These are phyloP conservation scores for Clitoria ternatea DNA, from an alignment of 306 rosid species.

Conservation along the genomic window DNA sequence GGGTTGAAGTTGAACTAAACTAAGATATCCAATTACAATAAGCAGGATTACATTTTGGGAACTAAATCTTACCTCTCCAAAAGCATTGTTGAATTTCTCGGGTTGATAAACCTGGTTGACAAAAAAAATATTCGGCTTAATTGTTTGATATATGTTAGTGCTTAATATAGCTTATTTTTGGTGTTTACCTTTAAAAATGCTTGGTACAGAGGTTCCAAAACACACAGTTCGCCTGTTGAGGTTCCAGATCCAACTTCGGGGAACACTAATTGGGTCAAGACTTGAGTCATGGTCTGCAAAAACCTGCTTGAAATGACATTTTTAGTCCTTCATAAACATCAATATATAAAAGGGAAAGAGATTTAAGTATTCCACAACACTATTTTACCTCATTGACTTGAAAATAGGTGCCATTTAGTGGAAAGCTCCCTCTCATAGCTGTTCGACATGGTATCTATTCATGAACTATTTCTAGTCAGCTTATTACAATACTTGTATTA, in stretches of 20 bases:
- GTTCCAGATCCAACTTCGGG: conserved; percentile 58
- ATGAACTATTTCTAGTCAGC: conserved; percentile 26
- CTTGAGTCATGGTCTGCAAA: conserved; percentile 56
- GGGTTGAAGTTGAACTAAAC: too few relatives aligned
- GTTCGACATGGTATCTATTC: conserved; percentile 91
- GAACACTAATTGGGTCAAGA: conserved; percentile 47
- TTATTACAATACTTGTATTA: background rate
- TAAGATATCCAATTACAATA: conserved; percentile 1
- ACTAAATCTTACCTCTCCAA: conserved; percentile 66
- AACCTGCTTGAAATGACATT: conserved; percentile 30
- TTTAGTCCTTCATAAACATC: conserved; percentile 7
- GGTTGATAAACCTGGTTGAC: conserved; percentile 62
- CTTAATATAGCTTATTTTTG: background rate
- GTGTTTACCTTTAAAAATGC: conserved; percentile 60
- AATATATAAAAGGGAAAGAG: background rate
- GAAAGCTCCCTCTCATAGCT: conserved; percentile 92
- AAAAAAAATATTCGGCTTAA: conserved; percentile 18
- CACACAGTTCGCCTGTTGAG: conserved; percentile 52
- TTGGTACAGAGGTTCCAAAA: conserved; percentile 54
- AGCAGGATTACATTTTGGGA: background rate
- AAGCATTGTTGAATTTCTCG: conserved; percentile 75
- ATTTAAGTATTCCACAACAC: background rate
- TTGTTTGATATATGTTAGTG: background rate
- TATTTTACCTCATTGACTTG: conserved; percentile 84
- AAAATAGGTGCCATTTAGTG: conserved; percentile 89